Percentiles rank a stretch among this genome's conserved stretches.
These are phyloP conservation scores for Apiotrichum porosum DNA, from an alignment of 1,284 basidiomycete species.

Conservation along the genomic window DNA sequence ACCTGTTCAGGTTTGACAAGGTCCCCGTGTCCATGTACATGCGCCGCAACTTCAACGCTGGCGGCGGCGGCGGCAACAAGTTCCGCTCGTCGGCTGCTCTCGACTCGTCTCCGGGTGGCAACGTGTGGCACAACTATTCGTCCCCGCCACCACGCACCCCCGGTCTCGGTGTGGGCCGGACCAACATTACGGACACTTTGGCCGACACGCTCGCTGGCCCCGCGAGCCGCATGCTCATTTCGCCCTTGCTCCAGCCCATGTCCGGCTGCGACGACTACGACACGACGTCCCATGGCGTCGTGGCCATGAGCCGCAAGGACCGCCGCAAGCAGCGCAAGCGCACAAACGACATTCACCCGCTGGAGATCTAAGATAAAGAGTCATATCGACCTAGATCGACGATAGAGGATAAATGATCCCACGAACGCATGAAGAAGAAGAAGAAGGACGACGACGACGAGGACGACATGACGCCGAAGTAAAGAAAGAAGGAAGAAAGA, in stretches of 20 bases:
- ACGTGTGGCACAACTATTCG: neutral
- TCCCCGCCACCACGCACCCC: constrained; percentile 4
- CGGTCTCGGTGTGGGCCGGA: constrained; percentile 1
- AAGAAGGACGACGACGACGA: neutral
- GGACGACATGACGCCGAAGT: neutral
- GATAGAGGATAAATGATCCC: too few relatives aligned
- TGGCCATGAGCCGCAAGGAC: constrained; percentile 18
- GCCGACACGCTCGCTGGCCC: constrained; percentile 14
- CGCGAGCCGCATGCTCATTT: constrained; percentile 18
- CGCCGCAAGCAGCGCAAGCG: constrained; percentile 9
- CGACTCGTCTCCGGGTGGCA: neutral
- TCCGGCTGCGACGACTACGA: constrained; percentile 8
- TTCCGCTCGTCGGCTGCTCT: constrained; percentile 1
- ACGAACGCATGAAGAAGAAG: neutral
- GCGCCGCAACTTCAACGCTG: constrained; percentile 28
- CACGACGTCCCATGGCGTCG: too few relatives aligned
- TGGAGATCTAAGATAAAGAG: constrained; percentile 10
- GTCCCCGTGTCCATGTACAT: constrained; percentile 41
- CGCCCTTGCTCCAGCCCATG: constrained; percentile 11
- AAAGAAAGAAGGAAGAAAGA: neutral
- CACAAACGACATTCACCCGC: constrained; percentile 8
- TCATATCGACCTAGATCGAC: neutral
- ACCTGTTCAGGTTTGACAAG: constrained; percentile 42
- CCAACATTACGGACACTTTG: constrained; percentile 8
- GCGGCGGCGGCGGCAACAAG: too few relatives aligned